Evolutionary conservation across 1,284 basidiomycete genomes (phyloP).

Genomic region (Schizophyllum commune): DNA sequence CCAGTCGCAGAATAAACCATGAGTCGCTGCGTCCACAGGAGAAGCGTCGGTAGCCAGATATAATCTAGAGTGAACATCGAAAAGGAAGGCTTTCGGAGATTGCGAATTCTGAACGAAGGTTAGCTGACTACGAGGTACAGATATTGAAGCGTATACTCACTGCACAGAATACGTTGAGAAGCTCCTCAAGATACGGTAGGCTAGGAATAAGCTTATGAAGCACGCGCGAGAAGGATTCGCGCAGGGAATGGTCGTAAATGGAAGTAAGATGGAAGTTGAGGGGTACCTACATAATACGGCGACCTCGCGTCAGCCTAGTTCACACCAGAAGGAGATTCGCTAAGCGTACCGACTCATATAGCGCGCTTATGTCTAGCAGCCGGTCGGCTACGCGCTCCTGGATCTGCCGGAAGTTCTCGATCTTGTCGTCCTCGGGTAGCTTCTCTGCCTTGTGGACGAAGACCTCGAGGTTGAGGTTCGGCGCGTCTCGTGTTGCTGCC

Average conservation of each 20-base stretch:
- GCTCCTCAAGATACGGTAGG: constrained; percentile 66
- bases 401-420: constrained; percentile 55
- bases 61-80: constrained; percentile 80
- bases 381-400: constrained; percentile 81
- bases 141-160: constrained; percentile 30
- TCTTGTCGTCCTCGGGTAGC: neutral
- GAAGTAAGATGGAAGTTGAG: constrained; percentile 84
- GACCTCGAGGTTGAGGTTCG: constrained; percentile 78
- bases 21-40: constrained; percentile 84
- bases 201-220: constrained; percentile 57
- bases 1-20: constrained; percentile 88
- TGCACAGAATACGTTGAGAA: constrained; percentile 76
- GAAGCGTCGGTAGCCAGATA: constrained; percentile 92
- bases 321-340: constrained; percentile 22
- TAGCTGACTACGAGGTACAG: neutral
- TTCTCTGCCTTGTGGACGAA: constrained; percentile 82
- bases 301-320: neutral
- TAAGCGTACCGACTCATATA: neutral
- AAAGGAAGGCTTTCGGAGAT: constrained; percentile 89
- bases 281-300: constrained; percentile 36
- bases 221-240: constrained; percentile 81
- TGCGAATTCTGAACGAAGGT: constrained; percentile 61
- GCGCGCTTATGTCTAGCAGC: constrained; percentile 50
- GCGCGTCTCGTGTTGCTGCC: constrained; percentile 70
- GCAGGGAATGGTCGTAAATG: constrained; percentile 83